Evolutionary conservation across 2,329 filamentous ascomycete genomes (phyloP), one percentile per base, ranked within the genome.

Genomic region (Penicillium hordei): DNA sequence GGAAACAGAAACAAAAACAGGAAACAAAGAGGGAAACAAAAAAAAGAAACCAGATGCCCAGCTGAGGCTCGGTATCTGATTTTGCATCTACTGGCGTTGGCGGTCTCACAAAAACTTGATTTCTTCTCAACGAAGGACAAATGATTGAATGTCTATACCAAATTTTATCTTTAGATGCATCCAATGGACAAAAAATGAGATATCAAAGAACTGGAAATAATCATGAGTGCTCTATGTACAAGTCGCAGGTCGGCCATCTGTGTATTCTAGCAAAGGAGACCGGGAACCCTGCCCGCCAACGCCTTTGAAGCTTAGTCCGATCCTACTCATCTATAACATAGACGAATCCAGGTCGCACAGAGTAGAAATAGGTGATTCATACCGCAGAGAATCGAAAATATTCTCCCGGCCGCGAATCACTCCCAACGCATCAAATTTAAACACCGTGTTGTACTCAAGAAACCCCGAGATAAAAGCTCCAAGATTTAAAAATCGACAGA

Each of bases 141-240:
- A 66, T 64, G 62, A 67, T 60, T 62, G 64, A 63, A 66, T 67
- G 58, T 65, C 55, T 64, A 65, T 61, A 62, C 57, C 49, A 57
- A 57, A 52, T 23, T 62, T 60, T 53, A 57, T 61, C 53, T 57
- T 57, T 50, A 53, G 51, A 50, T 52, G 44, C 19, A 44, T 51
- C 31, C 34, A 59, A 36, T 60, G 49, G 48, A 33, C 51, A 48
- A 33, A 40, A 45, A 50, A 44, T 46, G 48, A 44, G 45, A 56
- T 52, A 46, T 55, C 13, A 48, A 48, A 57, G 39, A 61, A 52
- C 53, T 56, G 33, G 54, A 52, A 36, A 50, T 45, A 58, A 59
- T 56, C 50, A 53, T 52, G 54, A 63, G 62, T 57, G 51, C 48
- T 61, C 49, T 68, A 66, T 68, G 63, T 68, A 68, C 65, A 68